Conservation (phyloP, 106 monocot genomes). For the Vanilla planifolia region DNA sequence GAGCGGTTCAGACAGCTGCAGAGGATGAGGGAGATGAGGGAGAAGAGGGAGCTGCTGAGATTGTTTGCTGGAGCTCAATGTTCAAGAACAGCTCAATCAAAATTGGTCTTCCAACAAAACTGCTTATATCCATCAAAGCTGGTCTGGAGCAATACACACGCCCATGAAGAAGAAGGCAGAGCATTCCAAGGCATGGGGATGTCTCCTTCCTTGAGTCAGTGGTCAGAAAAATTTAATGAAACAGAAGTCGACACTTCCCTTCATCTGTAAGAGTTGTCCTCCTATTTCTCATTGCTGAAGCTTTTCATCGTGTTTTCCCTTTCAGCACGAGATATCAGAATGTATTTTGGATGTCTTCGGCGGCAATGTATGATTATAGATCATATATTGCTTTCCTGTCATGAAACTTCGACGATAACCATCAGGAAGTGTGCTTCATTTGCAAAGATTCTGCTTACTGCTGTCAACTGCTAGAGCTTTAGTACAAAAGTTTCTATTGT, state of each 20-base stretch:
- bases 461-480: too few relatives aligned
- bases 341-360: too few relatives aligned
- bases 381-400: too few relatives aligned
- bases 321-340: too few relatives aligned
- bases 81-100: background rate
- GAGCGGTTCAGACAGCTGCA: background rate
- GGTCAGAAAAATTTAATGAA: background rate
- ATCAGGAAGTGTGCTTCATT: too few relatives aligned
- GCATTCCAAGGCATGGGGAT: background rate
- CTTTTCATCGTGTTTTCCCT: background rate
- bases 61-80: background rate
- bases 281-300: background rate
- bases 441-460: too few relatives aligned
- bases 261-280: background rate
- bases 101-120: background rate
- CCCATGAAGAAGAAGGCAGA: background rate
- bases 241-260: background rate
- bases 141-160: background rate
- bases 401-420: too few relatives aligned
- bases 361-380: too few relatives aligned
- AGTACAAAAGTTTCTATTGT: too few relatives aligned
- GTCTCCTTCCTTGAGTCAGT: background rate
- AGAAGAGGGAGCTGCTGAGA: background rate
- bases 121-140: background rate
- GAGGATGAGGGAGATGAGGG: background rate